Base-by-base conservation (phyloP, 768 basidiomycete genomes). In the Lyophyllum semitale region DNA sequence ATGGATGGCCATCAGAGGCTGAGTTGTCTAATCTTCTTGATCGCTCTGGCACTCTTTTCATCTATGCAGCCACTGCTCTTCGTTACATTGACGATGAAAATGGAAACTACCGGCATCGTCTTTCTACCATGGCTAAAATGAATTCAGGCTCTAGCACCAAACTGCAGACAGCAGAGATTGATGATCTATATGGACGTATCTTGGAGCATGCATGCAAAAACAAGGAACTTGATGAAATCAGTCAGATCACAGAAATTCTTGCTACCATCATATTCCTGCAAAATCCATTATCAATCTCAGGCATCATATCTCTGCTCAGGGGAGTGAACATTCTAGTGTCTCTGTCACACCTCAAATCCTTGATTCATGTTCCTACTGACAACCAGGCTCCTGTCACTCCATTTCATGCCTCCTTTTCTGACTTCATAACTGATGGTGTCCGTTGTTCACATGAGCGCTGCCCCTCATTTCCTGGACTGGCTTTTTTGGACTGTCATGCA, bases 1-100 rank as follows among this genome's bases (percentile, higher is more conserved):
- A 41, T 2, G 35, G 3, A 47, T 57, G 51, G 51, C 52, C 55
- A 9, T 29, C 51, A n/a, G 22, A 11, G 3, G 18, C 15, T 25
- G 51, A 60, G 38, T 18, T 57, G 27, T 42, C 25, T 13, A 22
- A n/a, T 1, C 48, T 57, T 2, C 15, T 44, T 30, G 42, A 48
- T 3, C 59, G 3, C 18, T 53, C 44, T 26, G 59, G 59, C 4
- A 37, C 11, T 26, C 55, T 60, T 4, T 60, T 60, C 48, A 60
- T 60, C 25, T 60, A 60, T 43, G 51, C 55, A 8, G 55, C 55
- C n/a, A 60, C 59, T 38, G 45, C 55, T 40, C 18, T 54, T 20
- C 59, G 51, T 26, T 60, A 53, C 27, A 57, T 60, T 44, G 13
- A 17, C 18, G 26, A 35, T 32, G 55, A 38, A 9, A 13, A 33